phyloP scores from a whole-genome alignment of 2,329 filamentous ascomycete genomes.

The Diaporthe vexans region DNA sequence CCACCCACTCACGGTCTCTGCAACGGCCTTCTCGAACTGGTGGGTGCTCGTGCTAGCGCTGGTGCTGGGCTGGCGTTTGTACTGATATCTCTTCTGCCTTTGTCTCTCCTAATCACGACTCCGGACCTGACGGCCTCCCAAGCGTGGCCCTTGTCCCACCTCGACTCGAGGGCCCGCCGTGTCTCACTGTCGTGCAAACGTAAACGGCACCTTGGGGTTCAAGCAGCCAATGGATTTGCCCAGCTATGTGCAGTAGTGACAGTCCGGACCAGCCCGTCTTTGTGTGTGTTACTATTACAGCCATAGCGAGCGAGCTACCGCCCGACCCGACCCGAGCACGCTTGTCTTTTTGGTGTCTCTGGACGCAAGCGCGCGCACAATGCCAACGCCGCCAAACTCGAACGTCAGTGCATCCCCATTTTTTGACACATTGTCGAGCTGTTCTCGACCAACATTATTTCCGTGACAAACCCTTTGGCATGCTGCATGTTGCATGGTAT shows the following conservation, averaged over 20 bases:
- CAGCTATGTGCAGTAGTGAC: not conserved
- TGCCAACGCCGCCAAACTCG: not conserved
- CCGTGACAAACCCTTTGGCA: not conserved
- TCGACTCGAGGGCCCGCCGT: conserved; percentile 6
- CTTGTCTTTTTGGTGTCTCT: not conserved
- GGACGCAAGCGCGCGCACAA: not conserved
- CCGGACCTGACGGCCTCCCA: not conserved
- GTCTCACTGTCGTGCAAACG: not conserved
- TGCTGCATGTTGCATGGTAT: not conserved
- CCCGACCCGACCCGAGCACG: conserved; percentile 19
- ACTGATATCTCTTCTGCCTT: not conserved
- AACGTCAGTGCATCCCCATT: not conserved
- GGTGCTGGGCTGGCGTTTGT: not conserved
- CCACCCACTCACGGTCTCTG: conserved; percentile 12
- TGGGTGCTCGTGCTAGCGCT: not conserved
- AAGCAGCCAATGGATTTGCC: too few relatives aligned
- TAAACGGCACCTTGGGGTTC: not conserved
- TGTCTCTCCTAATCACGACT: not conserved
- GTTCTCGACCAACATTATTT: not conserved
- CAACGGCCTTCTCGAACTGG: not conserved
- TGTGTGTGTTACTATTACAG: not conserved
- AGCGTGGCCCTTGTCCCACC: conserved; percentile 1
- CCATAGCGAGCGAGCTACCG: conserved; percentile 8
- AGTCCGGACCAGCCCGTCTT: conserved; percentile 7
- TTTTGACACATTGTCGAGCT: not conserved